Base-by-base conservation (phyloP, 805 yeast species). In the Phaffomyces antillensis region DNA sequence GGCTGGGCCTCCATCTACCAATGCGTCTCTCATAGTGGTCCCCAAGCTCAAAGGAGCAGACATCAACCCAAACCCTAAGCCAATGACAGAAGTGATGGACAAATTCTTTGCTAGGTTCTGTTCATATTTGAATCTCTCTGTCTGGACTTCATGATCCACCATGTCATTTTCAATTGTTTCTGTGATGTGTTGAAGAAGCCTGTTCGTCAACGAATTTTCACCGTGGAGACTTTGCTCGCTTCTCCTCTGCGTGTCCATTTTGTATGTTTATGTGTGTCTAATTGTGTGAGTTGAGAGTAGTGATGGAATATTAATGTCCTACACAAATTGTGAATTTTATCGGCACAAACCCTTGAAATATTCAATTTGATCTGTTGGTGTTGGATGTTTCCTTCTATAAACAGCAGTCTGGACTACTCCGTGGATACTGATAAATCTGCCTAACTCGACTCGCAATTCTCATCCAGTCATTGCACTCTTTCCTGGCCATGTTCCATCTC, bases 11-110 rank as follows among this genome's bases (percentile, higher is more conserved):
- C 95, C 95, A 62, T 84, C 86, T 10, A 79, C 71, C 43, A 86
- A 64, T 4, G 86, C 83, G 28, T 82, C 81, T 56, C 82, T 78
- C 59, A 86, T 68, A 1, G 89, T 83, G 4, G 87, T 78, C 10
- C 88, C 78, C 53, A 86, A 72, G 1, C 91, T 89, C 53, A 84
- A 73, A 0, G 90, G 91, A 0, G 87, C 90, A 36, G 87, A 86
- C 90, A 86, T 83, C 30, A 86, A 64, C 1, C 89, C 79, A 59
- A 86, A 84, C 0, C 93, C 91, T 23, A 86, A 65, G 5, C 93
- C 95, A 20, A 86, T 76, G 38, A 86, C 77, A 0, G 90, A 81
- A 1, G 79, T 68, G 11, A 83, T 81, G 0, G 86, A 80, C 45
- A 85, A 70, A 49, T 82, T 79, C 52, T 87, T 71, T 47, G 77